Conservation (phyloP, 176 grass and related monocot species). For the Rhynchospora breviuscula region DNA sequence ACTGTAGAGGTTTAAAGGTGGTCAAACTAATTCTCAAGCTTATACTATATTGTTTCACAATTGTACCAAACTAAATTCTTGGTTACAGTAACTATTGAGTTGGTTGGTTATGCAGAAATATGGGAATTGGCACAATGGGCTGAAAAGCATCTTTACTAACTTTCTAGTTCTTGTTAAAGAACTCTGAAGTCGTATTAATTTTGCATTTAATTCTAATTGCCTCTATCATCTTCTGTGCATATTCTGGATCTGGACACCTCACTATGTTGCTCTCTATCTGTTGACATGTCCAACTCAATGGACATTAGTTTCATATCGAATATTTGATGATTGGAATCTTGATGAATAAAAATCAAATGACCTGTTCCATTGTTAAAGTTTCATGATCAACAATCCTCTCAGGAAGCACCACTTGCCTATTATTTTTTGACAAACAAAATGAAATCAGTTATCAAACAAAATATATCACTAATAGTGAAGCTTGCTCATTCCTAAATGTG, state of each 20-base stretch:
- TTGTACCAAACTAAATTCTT: not conserved
- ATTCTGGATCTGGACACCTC: constrained; percentile 92
- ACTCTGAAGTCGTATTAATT: not conserved
- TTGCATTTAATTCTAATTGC: constrained; percentile 30
- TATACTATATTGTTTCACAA: not conserved
- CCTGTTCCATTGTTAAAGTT: constrained; percentile 69
- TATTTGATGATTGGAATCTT: constrained; percentile 6
- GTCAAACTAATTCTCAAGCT: not conserved
- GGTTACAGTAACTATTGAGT: not conserved
- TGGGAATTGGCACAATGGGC: not conserved
- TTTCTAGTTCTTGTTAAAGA: not conserved
- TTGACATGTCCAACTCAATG: constrained; percentile 24
- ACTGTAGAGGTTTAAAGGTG: not conserved
- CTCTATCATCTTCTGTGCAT: constrained; percentile 94
- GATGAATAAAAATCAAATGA: constrained; percentile 31
- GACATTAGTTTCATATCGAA: constrained; percentile 21
- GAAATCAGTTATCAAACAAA: not conserved
- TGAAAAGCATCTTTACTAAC: constrained; percentile 30
- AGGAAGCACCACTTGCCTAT: constrained; percentile 86
- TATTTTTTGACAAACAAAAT: not conserved
- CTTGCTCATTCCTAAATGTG: too few relatives aligned
- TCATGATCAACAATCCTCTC: constrained; percentile 80
- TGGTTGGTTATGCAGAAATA: not conserved
- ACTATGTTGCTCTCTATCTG: constrained; percentile 98
- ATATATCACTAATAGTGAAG: not conserved